phyloP scores from a whole-genome alignment of 1,284 basidiomycete genomes.

The Schizophyllum commune region DNA sequence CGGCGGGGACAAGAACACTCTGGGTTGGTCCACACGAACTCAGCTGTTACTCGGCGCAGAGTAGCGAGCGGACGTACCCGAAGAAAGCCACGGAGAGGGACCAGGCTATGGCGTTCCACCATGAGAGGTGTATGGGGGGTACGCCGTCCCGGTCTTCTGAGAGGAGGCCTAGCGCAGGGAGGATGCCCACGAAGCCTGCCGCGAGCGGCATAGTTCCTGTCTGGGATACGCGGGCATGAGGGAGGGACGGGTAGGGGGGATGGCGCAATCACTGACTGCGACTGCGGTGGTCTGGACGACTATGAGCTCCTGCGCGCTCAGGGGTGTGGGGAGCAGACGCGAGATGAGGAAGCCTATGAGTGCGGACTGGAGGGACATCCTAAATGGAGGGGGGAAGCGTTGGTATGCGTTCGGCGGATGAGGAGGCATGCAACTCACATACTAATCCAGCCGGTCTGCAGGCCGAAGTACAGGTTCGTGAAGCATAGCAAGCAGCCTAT shows the following conservation, averaged over 20 bases:
- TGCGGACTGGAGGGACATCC: conserved; percentile 95
- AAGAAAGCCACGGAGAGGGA: conserved; percentile 88
- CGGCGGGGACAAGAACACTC: conserved; percentile 91
- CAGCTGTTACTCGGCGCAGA: background rate
- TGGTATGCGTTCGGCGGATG: background rate
- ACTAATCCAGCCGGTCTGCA: conserved; percentile 74
- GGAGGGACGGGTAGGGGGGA: background rate
- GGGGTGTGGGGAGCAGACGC: conserved; percentile 59
- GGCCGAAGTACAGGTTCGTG: conserved; percentile 71
- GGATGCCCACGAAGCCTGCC: conserved; percentile 91
- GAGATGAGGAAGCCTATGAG: conserved; percentile 89
- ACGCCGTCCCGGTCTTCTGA: conserved; percentile 70
- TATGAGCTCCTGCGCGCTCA: conserved; percentile 86
- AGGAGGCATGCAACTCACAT: conserved; percentile 33
- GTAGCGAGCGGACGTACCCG: conserved; percentile 44
- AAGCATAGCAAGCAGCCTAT: conserved; percentile 73
- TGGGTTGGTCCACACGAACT: conserved; percentile 19
- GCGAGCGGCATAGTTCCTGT: conserved; percentile 71
- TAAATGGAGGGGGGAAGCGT: conserved; percentile 21
- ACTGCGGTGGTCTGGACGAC: conserved; percentile 94
- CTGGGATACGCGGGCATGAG: background rate
- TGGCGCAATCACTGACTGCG: conserved; percentile 29
- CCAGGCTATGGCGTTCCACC: conserved; percentile 73
- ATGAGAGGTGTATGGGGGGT: conserved; percentile 68
- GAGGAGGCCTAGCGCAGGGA: conserved; percentile 83